A percentile compares a stretch with the other conserved stretches of the same genome.
phyloP scores from a whole-genome alignment of 257 asterid species.

The Solanum ossicruentum region DNA sequence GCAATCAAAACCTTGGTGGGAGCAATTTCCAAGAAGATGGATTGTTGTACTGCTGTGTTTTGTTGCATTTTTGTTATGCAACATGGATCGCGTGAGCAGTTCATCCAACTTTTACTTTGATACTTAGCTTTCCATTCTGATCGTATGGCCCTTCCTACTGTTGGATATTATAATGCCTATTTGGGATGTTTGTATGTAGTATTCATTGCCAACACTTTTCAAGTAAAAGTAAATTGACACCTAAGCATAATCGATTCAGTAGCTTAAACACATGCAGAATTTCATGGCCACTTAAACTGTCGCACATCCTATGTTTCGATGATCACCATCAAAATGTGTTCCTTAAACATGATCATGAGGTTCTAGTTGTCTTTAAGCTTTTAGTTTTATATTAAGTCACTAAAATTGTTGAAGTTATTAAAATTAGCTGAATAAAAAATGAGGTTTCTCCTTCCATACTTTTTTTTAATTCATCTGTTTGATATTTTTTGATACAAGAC shows the following conservation, averaged over 20 bases:
- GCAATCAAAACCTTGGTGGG: constrained; percentile 54
- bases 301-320: neutral
- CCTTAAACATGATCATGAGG: neutral
- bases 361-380: neutral
- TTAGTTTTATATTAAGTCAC: neutral
- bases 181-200: neutral
- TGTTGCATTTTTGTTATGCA: constrained; percentile 83
- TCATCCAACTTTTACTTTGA: neutral
- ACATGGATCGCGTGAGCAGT: constrained; percentile 91
- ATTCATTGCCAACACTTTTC: neutral
- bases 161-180: neutral
- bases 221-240: neutral
- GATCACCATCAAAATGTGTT: neutral
- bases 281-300: neutral
- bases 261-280: neutral
- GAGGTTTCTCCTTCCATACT: neutral
- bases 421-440: neutral
- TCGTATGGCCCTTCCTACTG: neutral
- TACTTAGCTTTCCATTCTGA: neutral
- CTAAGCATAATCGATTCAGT: neutral
- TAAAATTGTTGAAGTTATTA: neutral
- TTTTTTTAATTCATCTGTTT: neutral
- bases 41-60: constrained; percentile 93
- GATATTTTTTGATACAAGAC: neutral
- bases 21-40: constrained; percentile 83